Evolutionary conservation across 1,284 basidiomycete species (phyloP), one percentile per base, ranked within the genome.

Genomic region (Pisolithus thermaeus): DNA sequence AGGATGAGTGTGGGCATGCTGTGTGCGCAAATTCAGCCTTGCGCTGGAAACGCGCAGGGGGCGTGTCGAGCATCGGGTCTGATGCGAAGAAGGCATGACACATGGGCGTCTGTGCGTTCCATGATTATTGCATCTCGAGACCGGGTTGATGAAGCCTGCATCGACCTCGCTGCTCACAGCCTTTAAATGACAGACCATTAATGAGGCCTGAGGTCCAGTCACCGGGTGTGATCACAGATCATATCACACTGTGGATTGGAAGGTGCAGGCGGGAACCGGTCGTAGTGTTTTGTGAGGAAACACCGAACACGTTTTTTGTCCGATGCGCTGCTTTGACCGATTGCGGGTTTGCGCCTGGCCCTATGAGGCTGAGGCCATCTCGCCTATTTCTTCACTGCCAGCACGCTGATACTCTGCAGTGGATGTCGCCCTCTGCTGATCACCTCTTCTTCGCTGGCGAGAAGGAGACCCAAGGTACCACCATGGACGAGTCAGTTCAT

Each of bases 341-440:
- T 52, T 18, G 14, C 14, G 32, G 39, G 39, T 40, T 35, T 35
- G 32, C 32, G 32, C 32, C 32, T 35, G 32, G 32, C 32, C 32
- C 12, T 54, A 49, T 53, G 57, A 57, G 47, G 56, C 43, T 43
- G 45, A 46, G 49, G 41, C 43, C 32, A 41, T 45, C 27, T 50
- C 38, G 35, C 52, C 45, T 58, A 23, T 25, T 44, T 46, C 55
- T 59, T 38, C 46, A 47, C 46, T 37, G 20, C 30, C 50, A 40
- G 51, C 50, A 61, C 64, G 38, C 22, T 39, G 25, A 25, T 36
- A 45, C 11, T 14, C 8, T 37, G 58, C 58, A 55, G 51, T 42
- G 55, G 59, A 63, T 67, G 64, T 52, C 47, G 47, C 59, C 53
- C 55, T 54, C 49, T 32, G 53, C 32, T 43, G 54, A 62, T 56